Evolutionary conservation across 2,329 filamentous ascomycete genomes (phyloP), one percentile per base, ranked within the genome.

Genomic region (Penicillium corylophilum): DNA sequence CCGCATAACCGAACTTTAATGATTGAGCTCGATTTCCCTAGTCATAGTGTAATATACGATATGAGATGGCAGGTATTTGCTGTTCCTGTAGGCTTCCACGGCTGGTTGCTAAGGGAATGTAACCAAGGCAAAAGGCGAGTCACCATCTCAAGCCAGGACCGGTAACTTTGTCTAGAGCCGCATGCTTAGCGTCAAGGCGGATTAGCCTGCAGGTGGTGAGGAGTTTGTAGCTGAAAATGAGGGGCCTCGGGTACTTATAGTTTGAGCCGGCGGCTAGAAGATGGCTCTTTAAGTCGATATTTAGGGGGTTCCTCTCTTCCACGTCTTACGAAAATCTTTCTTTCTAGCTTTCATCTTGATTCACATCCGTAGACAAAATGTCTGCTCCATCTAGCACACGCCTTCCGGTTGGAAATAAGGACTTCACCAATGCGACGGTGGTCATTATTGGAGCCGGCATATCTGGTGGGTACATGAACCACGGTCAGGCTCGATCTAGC

Each of bases 381-480:
- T 18, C 50, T 12, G 1, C 8, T 4, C 15, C 44, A 22, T 29
- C 5, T n/a, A 53, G 18, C 24, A 54, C 52, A 26, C 46, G 50
- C 28, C 48, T 61, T 16, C 58, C 59, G 4, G 63, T 66, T 3
- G 66, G 77, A 15, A 82, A 82, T 54, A 74, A 76, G 46, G 74
- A 78, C 55, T 77, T 79, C 53, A 79, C 77, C 7, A 72, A 77
- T 54, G 77, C 80, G 1, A 76, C 78, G 2, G 80, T 83, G 1
- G 76, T 82, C 8, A 83, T 84, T 46, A 79, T 84, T 31, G 81
- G 81, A 4, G 81, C 78, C 7, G 79, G 79, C 0, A 75, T 82
- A 28, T 79, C 77, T 51, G 79, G 79, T 76, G 65, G 22, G 62
- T 40, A 18, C 12, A 22, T 31, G 20, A 4, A 26, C 20, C 9